A percentile compares a stretch with the other conserved stretches of the same genome.
These are phyloP conservation scores for Colletotrichum neosansevieriae DNA, from an alignment of 2,329 filamentous ascomycete genomes.

Conservation along the genomic window DNA sequence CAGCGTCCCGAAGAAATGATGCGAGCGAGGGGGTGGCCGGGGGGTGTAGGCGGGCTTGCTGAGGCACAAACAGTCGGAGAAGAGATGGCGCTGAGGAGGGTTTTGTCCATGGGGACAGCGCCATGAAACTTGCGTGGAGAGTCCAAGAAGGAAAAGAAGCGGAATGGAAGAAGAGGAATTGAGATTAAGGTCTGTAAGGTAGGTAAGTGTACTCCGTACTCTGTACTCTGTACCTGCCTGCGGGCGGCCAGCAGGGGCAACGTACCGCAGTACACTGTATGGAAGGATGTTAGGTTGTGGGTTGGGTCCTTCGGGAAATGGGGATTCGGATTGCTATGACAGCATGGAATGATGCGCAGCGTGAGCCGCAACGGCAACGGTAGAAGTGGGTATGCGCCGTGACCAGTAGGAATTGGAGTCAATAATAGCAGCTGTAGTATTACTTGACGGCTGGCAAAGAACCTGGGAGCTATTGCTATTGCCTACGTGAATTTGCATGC, in stretches of 20 bases:
- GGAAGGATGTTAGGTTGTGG: too few species aligned
- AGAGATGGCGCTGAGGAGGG: constrained; percentile 4
- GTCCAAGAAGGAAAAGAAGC: constrained; percentile 28
- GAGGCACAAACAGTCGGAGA: constrained; percentile 36
- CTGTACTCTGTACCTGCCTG: not conserved
- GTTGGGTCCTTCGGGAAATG: not conserved
- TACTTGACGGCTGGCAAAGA: too few species aligned
- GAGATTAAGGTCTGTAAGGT: not conserved
- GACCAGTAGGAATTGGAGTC: too few species aligned
- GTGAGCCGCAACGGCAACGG: too few species aligned
- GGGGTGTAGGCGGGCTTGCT: constrained; percentile 6
- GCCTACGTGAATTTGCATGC: too few species aligned
- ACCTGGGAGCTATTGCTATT: too few species aligned
- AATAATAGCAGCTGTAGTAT: too few species aligned
- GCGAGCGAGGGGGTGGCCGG: not conserved
- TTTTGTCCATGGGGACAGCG: constrained; percentile 15
- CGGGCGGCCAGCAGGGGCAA: not conserved
- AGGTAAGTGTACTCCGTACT: too few species aligned
- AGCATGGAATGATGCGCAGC: not conserved
- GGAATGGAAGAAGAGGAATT: constrained; percentile 14
- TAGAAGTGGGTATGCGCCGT: too few species aligned
- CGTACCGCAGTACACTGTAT: too few species aligned
- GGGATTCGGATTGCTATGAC: constrained; percentile 4
- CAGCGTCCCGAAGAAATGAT: constrained; percentile 15
- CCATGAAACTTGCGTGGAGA: constrained; percentile 25